phyloP scores from a whole-genome alignment of 345 rosid species.

The Excoecaria cochinchinensis region DNA sequence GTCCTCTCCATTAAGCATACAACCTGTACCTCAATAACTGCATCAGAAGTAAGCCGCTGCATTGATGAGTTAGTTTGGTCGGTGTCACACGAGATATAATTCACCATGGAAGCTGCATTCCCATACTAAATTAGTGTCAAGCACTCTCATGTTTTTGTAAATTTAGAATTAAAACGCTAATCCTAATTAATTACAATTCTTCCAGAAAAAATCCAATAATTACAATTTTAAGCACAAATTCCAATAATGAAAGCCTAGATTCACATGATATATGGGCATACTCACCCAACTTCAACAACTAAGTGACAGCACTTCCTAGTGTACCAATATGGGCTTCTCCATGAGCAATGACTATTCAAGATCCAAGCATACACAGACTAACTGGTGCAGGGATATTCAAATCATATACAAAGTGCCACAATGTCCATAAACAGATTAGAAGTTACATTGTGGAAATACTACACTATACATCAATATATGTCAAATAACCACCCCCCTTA shows the following conservation, averaged over 20 bases:
- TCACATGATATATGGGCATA: background rate
- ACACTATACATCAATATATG: background rate
- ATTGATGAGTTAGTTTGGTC: constrained; percentile 35
- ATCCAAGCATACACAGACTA: background rate
- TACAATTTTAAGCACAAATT: background rate
- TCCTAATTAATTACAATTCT: background rate
- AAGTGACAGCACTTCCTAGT: background rate
- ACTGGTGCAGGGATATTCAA: background rate
- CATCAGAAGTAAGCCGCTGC: constrained; percentile 77
- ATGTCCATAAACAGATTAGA: background rate
- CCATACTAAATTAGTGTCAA: constrained; percentile 44
- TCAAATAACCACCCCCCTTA: background rate
- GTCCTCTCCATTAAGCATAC: constrained; percentile 4
- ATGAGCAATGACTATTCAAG: background rate
- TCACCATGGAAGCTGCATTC: constrained; percentile 92
- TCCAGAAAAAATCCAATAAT: background rate
- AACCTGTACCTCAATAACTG: constrained; percentile 70
- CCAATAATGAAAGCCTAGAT: background rate
- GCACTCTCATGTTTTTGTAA: constrained; percentile 23
- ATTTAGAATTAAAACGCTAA: constrained; percentile 18
- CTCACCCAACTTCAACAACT: background rate
- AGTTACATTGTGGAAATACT: too few species aligned
- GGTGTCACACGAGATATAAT: constrained; percentile 64
- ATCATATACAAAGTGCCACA: background rate
- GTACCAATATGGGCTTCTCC: background rate